These are phyloP conservation scores for Poteriospumella lacustris DNA, from an alignment of 108 stramenopile species.

Conservation along the genomic window DNA sequence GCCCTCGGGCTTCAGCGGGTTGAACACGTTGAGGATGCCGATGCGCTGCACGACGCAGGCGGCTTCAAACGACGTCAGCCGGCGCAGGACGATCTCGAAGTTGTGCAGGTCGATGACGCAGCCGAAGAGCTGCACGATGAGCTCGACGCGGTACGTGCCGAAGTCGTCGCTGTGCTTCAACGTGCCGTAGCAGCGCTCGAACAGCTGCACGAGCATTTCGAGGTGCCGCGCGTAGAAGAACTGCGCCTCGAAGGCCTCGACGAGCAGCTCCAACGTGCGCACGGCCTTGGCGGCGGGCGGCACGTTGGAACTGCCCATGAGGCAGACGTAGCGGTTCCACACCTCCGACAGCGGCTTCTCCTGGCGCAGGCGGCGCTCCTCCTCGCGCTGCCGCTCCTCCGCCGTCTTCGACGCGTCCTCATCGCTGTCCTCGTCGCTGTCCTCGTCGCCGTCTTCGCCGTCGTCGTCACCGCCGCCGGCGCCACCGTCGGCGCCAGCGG, in stretches of 20 bases:
- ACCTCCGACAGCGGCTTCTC: too few species aligned
- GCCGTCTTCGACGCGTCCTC: too few species aligned
- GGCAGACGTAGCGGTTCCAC: not conserved
- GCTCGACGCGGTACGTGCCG: slow-evolving; percentile 24
- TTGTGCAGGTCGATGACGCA: slow-evolving; percentile 12
- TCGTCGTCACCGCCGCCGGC: not conserved
- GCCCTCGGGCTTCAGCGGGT: slow-evolving; percentile 26
- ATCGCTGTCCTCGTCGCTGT: not conserved
- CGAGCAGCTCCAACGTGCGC: not conserved
- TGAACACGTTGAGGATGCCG: slow-evolving; percentile 9
- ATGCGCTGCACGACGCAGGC: not conserved
- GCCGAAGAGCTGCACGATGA: not conserved
- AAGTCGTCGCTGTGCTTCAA: not conserved
- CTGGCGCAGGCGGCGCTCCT: too few species aligned
- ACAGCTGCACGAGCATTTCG: not conserved
- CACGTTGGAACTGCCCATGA: not conserved
- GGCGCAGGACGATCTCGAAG: slow-evolving; percentile 20
- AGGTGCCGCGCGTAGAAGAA: slow-evolving; percentile 4
- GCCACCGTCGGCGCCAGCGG: not conserved
- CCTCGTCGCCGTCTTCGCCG: not conserved
- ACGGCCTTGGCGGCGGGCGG: not conserved
- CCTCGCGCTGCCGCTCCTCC: too few species aligned
- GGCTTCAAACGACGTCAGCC: slow-evolving; percentile 1
- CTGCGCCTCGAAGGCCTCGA: not conserved
- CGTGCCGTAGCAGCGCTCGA: not conserved